A percentile compares a stretch with the other conserved stretches of the same genome.
phyloP scores from a whole-genome alignment of 805 yeast genomes.

The Myxozyma monticola region DNA sequence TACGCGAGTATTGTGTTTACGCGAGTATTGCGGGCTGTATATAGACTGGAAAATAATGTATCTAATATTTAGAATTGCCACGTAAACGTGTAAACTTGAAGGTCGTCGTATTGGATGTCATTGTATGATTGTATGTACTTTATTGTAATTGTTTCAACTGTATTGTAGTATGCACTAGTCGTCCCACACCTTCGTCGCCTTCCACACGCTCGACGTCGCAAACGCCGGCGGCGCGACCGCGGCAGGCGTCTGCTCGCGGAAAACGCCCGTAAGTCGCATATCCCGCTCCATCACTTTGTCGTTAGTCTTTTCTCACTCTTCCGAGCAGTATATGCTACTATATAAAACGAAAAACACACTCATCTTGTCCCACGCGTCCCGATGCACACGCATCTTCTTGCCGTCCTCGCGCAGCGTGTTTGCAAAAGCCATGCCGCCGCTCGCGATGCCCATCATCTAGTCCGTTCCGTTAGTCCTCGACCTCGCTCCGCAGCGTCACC shows the following conservation, averaged over 20 bases:
- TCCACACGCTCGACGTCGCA: slow-evolving; percentile 63
- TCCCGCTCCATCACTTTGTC: slow-evolving; percentile 63
- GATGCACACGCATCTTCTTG: slow-evolving; percentile 36
- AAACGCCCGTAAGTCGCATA: slow-evolving; percentile 69
- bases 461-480: slow-evolving; percentile 5
- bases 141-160: too few relatives aligned
- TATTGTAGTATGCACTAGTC: too few relatives aligned
- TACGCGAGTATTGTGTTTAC: too few relatives aligned
- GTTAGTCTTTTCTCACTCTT: background rate
- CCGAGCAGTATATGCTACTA: background rate
- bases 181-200: slow-evolving; percentile 30
- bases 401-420: slow-evolving; percentile 50
- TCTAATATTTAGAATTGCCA: too few relatives aligned
- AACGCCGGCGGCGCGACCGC: slow-evolving; percentile 75
- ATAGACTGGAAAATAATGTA: too few relatives aligned
- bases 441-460: slow-evolving; percentile 44
- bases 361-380: slow-evolving; percentile 28
- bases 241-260: slow-evolving; percentile 65
- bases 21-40: too few relatives aligned
- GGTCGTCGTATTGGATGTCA: too few relatives aligned
- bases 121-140: too few relatives aligned
- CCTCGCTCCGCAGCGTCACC: background rate
- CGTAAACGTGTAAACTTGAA: too few relatives aligned
- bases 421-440: slow-evolving; percentile 49
- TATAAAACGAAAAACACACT: slow-evolving; percentile 8